Evolutionary conservation across 192 early-diverging fungal species (phyloP), one percentile per base, ranked within the genome.

Genomic region (Thamnidium elegans): DNA sequence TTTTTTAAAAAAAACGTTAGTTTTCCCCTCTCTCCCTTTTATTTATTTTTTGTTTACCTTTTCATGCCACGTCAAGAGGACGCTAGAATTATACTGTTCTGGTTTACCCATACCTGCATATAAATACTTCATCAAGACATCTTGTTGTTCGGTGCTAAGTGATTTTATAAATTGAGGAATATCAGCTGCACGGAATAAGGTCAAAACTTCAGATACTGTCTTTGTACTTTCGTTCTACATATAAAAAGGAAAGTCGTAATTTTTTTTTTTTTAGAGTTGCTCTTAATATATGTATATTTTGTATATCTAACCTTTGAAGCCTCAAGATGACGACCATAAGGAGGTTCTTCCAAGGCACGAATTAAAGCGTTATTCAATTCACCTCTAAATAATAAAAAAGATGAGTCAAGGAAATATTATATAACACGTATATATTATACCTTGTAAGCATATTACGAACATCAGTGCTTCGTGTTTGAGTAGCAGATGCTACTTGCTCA

Each of bases 51-150:
- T 15, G 1, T 39, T 56, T 71, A 96, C 90, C 79, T 96, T 93
- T 65, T 98, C 95, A 66, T 98, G 96, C 94, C 94, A 98, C 63
- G 81, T 79, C 62, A 98, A 77, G 62, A 98, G 68, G 53, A 92
- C 81, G 13, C 86, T 86, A 52, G 93, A 90, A 65, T 94, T 94
- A 65, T 83, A 94, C 53, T 77, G 69, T 17, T 93, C 92, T 2
- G 96, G 96, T 19, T 77, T 78, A 7, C 87, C 89, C 87, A 98
- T 82, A 15, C 92, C 95, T 23, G 90, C 83, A 79, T 97, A 97
- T 30, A 98, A 79, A 76, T 95, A 98, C 77, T 94, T 96, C 75
- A 95, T 85, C 72, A 98, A 70, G 7, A 86, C 78, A 72, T 96
- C 94, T 55, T 89, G 77, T 36, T 90, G 82, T 14, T 85, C 83